Conservation (phyloP, 2,329 filamentous ascomycete genomes). For the Ascomycota sp. region DNA sequence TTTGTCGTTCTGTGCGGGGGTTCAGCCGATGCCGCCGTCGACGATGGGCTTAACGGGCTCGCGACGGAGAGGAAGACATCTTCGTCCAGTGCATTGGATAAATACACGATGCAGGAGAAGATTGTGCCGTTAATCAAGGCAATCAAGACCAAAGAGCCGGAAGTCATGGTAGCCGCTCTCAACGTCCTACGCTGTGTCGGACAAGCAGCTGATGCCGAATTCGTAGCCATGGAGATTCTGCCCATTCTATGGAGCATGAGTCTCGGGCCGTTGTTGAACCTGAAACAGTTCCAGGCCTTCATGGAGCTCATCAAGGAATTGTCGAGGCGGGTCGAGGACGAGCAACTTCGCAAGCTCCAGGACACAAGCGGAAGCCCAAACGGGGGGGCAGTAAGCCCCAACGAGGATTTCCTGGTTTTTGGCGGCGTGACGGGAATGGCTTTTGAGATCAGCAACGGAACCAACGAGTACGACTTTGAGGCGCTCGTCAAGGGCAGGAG, state of each 20-base stretch:
- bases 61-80: conserved; percentile 37
- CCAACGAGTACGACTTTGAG: conserved; percentile 61
- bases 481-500: conserved; percentile 58
- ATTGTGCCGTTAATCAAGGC: conserved; percentile 74
- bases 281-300: conserved; percentile 74
- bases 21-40: conserved; percentile 25
- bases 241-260: conserved; percentile 85
- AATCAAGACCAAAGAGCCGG: conserved; percentile 95
- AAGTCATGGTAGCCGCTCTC: conserved; percentile 87
- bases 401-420: conserved; percentile 51
- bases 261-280: conserved; percentile 69
- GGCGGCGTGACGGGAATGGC: conserved; percentile 42
- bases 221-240: conserved; percentile 76
- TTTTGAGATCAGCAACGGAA: conserved; percentile 30
- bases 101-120: conserved; percentile 97
- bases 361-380: conserved; percentile 49
- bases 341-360: conserved; percentile 74
- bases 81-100: conserved; percentile 69
- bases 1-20: conserved; percentile 82
- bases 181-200: conserved; percentile 73
- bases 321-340: conserved; percentile 63
- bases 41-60: conserved; percentile 52
- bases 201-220: conserved; percentile 65
- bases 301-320: conserved; percentile 74
- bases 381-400: conserved; percentile 25